Conservation (phyloP, 305 asterid species). For the Striga hermonthica region DNA sequence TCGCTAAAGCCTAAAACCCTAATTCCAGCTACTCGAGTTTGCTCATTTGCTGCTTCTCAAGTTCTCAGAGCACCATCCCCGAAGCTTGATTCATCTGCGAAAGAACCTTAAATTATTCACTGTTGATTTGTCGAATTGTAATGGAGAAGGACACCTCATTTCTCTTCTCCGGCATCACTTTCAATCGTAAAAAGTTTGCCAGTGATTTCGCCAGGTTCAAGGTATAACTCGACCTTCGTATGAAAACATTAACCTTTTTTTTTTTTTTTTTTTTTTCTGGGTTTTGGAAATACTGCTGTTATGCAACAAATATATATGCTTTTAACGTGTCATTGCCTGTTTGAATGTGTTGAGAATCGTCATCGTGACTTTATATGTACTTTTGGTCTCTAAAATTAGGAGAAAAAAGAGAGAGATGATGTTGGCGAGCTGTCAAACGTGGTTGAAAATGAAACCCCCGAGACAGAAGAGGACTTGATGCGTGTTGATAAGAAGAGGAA, state of each 20-base stretch:
- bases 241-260: too few relatives aligned
- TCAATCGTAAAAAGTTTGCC: slow-evolving; percentile 60
- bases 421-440: slow-evolving; percentile 35
- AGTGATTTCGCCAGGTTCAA: slow-evolving; percentile 56
- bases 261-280: not conserved
- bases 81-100: not conserved
- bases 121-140: not conserved
- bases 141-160: slow-evolving; percentile 57
- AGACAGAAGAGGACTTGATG: slow-evolving; percentile 25
- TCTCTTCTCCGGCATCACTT: slow-evolving; percentile 58
- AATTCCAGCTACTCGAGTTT: slow-evolving; percentile 13
- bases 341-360: not conserved
- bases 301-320: not conserved
- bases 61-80: not conserved
- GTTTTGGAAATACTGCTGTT: not conserved
- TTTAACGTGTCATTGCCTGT: slow-evolving; percentile 4
- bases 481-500: slow-evolving; percentile 58
- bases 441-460: slow-evolving; percentile 33
- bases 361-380: not conserved
- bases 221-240: slow-evolving; percentile 32
- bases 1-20: slow-evolving; percentile 27
- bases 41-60: not conserved
- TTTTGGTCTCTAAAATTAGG: slow-evolving; percentile 36
- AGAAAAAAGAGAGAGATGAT: slow-evolving; percentile 38
- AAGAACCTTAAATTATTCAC: not conserved